Evolutionary conservation across 2,329 filamentous ascomycete species (phyloP).

Genomic region (Erysiphe pulchra): DNA sequence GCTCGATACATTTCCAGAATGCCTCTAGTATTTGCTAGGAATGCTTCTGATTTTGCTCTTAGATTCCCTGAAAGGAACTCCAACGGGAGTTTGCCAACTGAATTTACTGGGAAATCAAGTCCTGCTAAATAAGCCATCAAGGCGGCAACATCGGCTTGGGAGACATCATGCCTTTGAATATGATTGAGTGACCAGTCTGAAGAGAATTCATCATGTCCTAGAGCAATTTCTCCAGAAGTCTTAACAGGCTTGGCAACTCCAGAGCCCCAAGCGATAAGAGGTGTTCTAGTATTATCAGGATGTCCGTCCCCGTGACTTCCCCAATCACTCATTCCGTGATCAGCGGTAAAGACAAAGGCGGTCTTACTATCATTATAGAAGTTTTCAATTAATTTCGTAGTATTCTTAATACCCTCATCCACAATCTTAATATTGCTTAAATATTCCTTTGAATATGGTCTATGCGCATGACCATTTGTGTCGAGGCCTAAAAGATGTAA

Average conservation of each 20-base stretch:
- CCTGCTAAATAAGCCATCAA: conserved; percentile 87
- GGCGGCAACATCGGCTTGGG: conserved; percentile 79
- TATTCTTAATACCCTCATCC: conserved; percentile 67
- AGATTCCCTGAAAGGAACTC: conserved; percentile 49
- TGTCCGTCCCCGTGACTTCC: conserved; percentile 97
- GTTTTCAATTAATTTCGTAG: conserved; percentile 52
- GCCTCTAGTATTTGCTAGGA: conserved; percentile 58
- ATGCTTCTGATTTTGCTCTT: conserved; percentile 58
- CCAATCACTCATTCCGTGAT: conserved; percentile 98
- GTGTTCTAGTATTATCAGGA: conserved; percentile 87
- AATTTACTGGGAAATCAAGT: conserved; percentile 80
- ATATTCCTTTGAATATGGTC: conserved; percentile 90
- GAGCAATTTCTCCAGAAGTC: conserved; percentile 27
- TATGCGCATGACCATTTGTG: conserved; percentile 61
- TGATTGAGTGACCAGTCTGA: conserved; percentile 66
- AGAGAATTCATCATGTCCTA: conserved; percentile 80
- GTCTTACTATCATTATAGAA: conserved; percentile 75
- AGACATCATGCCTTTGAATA: conserved; percentile 68
- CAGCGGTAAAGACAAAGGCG: conserved; percentile 87
- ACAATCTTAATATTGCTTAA: conserved; percentile 85
- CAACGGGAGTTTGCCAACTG: conserved; percentile 75
- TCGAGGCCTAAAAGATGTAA: conserved; percentile 80
- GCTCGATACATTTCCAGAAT: conserved; percentile 92
- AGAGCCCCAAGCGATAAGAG: conserved; percentile 78
- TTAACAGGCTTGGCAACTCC: conserved; percentile 55